Evolutionary conservation across 2,329 filamentous ascomycete species (phyloP).

Genomic region (Aspergillus vadensis): DNA sequence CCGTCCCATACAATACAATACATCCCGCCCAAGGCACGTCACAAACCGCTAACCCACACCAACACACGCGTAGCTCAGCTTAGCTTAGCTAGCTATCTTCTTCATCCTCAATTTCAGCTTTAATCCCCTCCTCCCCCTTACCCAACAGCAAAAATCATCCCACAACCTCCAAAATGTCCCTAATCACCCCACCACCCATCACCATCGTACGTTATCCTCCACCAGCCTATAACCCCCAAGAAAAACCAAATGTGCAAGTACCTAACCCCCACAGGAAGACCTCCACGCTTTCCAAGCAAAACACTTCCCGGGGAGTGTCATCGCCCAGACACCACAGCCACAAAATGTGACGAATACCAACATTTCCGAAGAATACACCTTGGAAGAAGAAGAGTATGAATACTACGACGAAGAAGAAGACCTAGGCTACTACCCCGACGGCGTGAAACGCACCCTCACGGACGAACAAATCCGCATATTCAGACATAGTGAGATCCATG

Average conservation of each 20-base stretch:
- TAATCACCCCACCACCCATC: background rate
- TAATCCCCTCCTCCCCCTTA: background rate
- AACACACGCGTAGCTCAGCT: too few species aligned
- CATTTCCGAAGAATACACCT: background rate
- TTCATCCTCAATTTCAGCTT: background rate
- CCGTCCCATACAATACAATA: too few species aligned
- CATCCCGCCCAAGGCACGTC: too few species aligned
- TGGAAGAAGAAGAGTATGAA: background rate
- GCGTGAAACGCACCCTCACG: slow-evolving; percentile 83
- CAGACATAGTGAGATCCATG: slow-evolving; percentile 80
- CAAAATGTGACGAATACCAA: background rate
- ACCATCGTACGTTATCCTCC: background rate
- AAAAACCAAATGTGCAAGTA: background rate
- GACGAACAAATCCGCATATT: slow-evolving; percentile 91
- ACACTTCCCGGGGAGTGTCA: slow-evolving; percentile 54
- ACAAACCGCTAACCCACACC: too few species aligned
- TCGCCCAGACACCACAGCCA: background rate
- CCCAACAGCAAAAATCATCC: background rate
- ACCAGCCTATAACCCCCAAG: background rate
- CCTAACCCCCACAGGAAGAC: slow-evolving; percentile 54
- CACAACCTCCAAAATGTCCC: background rate
- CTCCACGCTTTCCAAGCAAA: slow-evolving; percentile 59
- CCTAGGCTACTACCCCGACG: slow-evolving; percentile 83
- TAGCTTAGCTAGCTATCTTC: too few species aligned
- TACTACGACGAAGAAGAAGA: slow-evolving; percentile 50